These are phyloP conservation scores for Aureobasidium sp. DNA, from an alignment of 2,329 filamentous ascomycete genomes.

Conservation along the genomic window DNA sequence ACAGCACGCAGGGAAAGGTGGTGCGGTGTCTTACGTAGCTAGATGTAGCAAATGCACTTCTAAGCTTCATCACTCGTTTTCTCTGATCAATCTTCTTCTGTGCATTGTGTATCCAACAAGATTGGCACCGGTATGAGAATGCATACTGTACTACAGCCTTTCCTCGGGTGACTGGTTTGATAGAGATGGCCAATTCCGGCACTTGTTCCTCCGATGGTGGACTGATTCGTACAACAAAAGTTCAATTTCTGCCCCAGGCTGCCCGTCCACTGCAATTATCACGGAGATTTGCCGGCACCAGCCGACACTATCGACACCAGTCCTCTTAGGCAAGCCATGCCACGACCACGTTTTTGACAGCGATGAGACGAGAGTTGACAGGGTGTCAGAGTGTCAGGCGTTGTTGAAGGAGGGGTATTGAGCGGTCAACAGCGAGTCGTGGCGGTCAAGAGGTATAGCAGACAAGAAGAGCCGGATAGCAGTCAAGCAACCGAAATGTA, in stretches of 20 bases:
- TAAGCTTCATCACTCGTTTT: not conserved
- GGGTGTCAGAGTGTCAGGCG: not conserved
- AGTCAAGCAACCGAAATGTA: not conserved
- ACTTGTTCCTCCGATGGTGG: not conserved
- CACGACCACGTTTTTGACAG: not conserved
- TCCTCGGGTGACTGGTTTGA: not conserved
- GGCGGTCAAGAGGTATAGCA: not conserved
- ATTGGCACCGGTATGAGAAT: not conserved
- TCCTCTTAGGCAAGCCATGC: not conserved
- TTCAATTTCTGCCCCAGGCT: not conserved
- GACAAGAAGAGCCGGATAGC: not conserved
- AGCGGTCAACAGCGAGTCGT: not conserved
- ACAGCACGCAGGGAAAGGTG: constrained; percentile 6
- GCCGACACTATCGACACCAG: not conserved
- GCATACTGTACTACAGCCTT: too few species aligned
- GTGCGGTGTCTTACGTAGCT: constrained; percentile 1
- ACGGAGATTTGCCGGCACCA: not conserved
- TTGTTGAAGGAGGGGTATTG: not conserved
- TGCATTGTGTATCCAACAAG: not conserved
- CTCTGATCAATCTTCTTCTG: not conserved
- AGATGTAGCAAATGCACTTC: constrained; percentile 7
- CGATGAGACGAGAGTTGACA: not conserved
- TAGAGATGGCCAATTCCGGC: not conserved
- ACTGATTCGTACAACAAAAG: not conserved
- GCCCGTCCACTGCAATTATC: not conserved